Percentiles rank a stretch among this genome's conserved stretches.
These are phyloP conservation scores for Inga leiocalycina DNA, from an alignment of 306 rosid genomes.

Conservation along the genomic window DNA sequence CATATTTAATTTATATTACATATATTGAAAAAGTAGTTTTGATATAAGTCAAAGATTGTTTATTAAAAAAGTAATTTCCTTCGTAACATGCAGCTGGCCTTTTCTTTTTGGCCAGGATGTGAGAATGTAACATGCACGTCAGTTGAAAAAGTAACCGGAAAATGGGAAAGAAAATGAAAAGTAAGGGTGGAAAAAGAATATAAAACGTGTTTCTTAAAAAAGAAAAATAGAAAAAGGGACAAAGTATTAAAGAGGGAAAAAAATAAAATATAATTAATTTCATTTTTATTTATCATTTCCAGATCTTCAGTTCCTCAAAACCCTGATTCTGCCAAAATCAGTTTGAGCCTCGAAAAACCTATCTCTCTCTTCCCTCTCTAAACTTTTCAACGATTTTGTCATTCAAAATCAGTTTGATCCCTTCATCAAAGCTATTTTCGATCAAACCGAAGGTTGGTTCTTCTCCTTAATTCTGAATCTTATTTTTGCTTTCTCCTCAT, in stretches of 20 bases:
- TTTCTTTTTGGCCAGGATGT: background rate
- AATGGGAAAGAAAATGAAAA: background rate
- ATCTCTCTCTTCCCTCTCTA: background rate
- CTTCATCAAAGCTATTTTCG: slow-evolving; percentile 15
- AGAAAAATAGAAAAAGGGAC: background rate
- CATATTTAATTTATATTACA: too few species aligned
- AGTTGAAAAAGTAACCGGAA: background rate
- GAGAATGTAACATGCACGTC: background rate
- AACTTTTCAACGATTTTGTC: slow-evolving; percentile 20
- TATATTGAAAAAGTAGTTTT: background rate
- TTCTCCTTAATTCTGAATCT: background rate
- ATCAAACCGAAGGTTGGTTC: slow-evolving; percentile 29
- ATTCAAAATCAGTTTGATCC: slow-evolving; percentile 30
- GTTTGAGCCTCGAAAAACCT: slow-evolving; percentile 51
- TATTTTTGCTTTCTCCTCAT: background rate
- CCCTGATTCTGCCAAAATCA: slow-evolving; percentile 53
- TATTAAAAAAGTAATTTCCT: background rate
- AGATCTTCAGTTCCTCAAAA: slow-evolving; percentile 40
- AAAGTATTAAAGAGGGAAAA: background rate
- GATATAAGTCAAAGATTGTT: background rate
- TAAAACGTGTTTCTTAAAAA: background rate
- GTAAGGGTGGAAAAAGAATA: background rate
- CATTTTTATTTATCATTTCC: background rate
- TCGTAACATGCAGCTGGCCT: background rate
- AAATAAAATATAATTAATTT: background rate